These are phyloP conservation scores for Fusarium pininemorale DNA, from an alignment of 2,329 filamentous ascomycete genomes.

Conservation along the genomic window DNA sequence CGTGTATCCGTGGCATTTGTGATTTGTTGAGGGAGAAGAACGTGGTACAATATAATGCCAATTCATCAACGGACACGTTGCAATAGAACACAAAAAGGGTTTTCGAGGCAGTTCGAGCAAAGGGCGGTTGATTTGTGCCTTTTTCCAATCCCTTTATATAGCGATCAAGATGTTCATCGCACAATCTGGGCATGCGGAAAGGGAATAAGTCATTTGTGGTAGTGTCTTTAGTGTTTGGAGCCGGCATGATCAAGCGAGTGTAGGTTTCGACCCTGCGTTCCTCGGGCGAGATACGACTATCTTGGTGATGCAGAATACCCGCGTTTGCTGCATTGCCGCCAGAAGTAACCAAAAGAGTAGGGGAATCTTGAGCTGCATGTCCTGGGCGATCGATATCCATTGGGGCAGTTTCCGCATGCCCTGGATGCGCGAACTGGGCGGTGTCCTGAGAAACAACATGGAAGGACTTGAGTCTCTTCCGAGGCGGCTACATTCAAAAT, in stretches of 20 bases:
- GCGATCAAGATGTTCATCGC: fast-evolving
- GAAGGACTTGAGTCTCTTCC: background rate
- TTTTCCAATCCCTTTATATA: background rate
- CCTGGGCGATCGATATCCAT: background rate
- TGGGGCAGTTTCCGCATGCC: background rate
- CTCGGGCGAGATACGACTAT: background rate
- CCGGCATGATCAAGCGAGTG: no score
- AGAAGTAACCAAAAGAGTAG: no score
- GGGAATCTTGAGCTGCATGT: background rate
- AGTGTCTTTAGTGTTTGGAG: no score
- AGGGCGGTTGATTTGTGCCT: background rate
- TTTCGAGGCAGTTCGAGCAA: background rate
- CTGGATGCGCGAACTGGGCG: background rate
- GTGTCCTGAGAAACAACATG: background rate
- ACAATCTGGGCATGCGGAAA: background rate
- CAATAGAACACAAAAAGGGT: background rate
- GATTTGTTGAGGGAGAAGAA: background rate
- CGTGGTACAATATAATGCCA: background rate
- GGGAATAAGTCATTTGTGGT: background rate
- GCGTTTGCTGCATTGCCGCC: background rate
- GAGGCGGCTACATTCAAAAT: background rate
- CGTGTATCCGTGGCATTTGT: background rate
- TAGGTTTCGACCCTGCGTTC: background rate
- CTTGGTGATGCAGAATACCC: background rate
- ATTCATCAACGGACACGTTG: background rate